These are phyloP conservation scores for Deinandra increscens DNA, from an alignment of 129 eudicot species.

Conservation along the genomic window DNA sequence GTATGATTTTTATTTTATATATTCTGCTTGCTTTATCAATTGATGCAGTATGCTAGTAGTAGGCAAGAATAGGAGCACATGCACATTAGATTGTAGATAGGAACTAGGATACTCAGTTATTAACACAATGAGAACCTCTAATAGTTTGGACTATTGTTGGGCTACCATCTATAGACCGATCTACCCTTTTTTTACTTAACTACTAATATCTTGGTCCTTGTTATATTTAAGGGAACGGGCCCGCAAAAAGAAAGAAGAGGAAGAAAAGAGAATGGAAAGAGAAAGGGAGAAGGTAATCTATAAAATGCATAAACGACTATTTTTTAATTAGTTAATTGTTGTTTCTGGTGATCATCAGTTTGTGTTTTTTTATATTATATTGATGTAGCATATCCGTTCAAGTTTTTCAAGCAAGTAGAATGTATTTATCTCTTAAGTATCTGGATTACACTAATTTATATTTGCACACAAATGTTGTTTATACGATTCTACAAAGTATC, in stretches of 20 bases:
- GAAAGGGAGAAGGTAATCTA: constrained; percentile 82
- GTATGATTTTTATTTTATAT: constrained; percentile 29
- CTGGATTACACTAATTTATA: background rate
- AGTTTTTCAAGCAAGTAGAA: constrained; percentile 5
- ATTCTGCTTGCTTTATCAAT: constrained; percentile 8
- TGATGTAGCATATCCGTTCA: background rate
- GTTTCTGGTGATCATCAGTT: background rate
- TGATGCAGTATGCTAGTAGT: background rate
- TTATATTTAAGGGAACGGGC: constrained; percentile 61
- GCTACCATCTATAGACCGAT: background rate
- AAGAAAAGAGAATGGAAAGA: constrained; percentile 89
- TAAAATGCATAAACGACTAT: constrained; percentile 7
- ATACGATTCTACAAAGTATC: constrained; percentile 6
- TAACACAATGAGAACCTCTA: background rate
- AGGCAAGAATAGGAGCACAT: background rate
- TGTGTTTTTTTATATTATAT: background rate
- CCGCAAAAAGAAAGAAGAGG: constrained; percentile 89
- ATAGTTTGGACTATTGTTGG: constrained; percentile 11
- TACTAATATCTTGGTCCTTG: constrained; percentile 12
- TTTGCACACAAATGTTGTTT: constrained; percentile 1
- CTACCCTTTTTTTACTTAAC: background rate
- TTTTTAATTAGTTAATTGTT: background rate
- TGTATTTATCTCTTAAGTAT: background rate
- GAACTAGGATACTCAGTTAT: background rate
- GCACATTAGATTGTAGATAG: background rate